Evolutionary conservation across 495 filamentous ascomycete species (phyloP).

Genomic region (Articulospora tetracladia): DNA sequence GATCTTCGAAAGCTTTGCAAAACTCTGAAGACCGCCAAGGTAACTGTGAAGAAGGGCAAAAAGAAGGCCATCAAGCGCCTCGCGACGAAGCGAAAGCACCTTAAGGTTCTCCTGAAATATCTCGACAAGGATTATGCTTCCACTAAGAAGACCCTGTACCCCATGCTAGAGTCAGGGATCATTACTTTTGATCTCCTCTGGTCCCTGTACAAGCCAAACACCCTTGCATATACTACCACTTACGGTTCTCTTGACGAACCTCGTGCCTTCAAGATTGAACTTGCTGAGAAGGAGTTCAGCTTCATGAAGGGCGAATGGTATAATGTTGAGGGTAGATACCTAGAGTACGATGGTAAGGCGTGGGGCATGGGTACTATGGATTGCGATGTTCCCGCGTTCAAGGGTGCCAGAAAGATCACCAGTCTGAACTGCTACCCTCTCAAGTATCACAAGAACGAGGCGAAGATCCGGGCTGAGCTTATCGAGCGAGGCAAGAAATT

Average conservation of each 20-base stretch:
- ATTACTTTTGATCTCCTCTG: conserved; percentile 91
- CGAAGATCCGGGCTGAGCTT: conserved; percentile 58
- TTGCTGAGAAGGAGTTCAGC: conserved; percentile 65
- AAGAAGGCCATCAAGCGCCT: conserved; percentile 64
- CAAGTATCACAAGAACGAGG: conserved; percentile 74
- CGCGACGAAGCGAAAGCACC: conserved; percentile 59
- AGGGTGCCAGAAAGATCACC: conserved; percentile 79
- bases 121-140: conserved; percentile 79
- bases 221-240: conserved; percentile 75
- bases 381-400: conserved; percentile 72
- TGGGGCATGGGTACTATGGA: conserved; percentile 57
- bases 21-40: conserved; percentile 55
- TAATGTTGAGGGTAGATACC: conserved; percentile 69
- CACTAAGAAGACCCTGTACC: conserved; percentile 76
- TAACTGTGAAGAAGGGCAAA: conserved; percentile 50
- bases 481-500: conserved; percentile 87
- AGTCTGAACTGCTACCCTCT: conserved; percentile 76
- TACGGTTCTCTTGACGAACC: conserved; percentile 80
- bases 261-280: conserved; percentile 85
- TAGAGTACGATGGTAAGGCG: conserved; percentile 80
- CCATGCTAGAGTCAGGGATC: conserved; percentile 74
- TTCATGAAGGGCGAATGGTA: conserved; percentile 81
- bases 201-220: conserved; percentile 90
- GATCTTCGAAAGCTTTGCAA: conserved; percentile 65
- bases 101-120: conserved; percentile 77